Evolutionary conservation across 2,329 filamentous ascomycete species (phyloP), one percentile per base, ranked within the genome.

Genomic region (Byssothecium circinans): DNA sequence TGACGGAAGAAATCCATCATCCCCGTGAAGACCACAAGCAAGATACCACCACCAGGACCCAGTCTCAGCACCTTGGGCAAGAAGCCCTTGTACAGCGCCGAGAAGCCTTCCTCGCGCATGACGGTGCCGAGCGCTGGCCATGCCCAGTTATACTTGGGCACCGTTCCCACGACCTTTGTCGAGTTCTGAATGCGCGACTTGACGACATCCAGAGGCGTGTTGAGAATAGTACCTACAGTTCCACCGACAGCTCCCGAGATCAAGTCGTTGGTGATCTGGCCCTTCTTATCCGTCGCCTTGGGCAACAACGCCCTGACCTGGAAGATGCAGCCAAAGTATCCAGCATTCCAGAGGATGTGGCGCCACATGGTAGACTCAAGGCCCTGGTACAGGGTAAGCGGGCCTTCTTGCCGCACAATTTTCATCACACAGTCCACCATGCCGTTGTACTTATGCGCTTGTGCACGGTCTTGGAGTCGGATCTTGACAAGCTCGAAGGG

Each of bases 401-500:
- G 76, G 7, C 94, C 92, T 74, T 97, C 92, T 51, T 85, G 80
- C 69, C 83, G 83, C 61, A 96, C 79, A 33, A 90, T 96, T 83
- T 94, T 91, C 61, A 78, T 72, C 22, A 94, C 82, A 52, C 86
- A 87, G 74, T 95, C 89, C 29, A 91, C 61, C 80, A 89, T 87
- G 72, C 89, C 88, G 56, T 78, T 87, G 78, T 94, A 94, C 73
- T 89, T 95, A 69, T 88, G 84, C 34, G 92, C 90, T 41, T 91
- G 94, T 14, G 92, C 90, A 76, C 89, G 91, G 78, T 99, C 94
- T 74, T 99, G 94, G 38, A 99, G 82, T 59, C 94, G 87, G 70
- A 99, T 99, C 83, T 99, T 99, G 81, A 99, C 87, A 49, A 96
- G 84, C 79, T 96, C 94, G 73, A 99, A 99, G 41, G 94, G 94